A percentile compares a stretch with the other conserved stretches of the same genome.
These are phyloP conservation scores for Phytophthora sojae DNA, from an alignment of 352 stramenopile species.

Conservation along the genomic window DNA sequence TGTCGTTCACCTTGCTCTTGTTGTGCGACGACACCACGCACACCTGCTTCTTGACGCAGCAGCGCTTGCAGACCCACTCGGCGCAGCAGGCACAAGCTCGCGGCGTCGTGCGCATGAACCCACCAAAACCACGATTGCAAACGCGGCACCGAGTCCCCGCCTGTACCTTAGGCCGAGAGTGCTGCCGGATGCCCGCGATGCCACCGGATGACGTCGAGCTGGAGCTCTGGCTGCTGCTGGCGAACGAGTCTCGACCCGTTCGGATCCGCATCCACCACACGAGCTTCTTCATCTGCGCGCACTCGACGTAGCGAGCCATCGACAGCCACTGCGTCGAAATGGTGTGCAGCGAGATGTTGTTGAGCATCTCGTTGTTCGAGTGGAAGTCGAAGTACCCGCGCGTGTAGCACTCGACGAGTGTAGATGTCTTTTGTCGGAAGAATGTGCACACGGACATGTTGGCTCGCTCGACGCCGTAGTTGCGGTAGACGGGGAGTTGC, in stretches of 20 bases:
- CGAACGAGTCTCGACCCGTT: constrained; percentile 49
- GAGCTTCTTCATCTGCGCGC: constrained; percentile 60
- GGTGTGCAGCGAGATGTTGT: constrained; percentile 53
- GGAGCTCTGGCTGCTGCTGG: constrained; percentile 45
- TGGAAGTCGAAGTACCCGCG: constrained; percentile 62
- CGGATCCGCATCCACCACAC: constrained; percentile 48
- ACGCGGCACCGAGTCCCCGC: constrained; percentile 35
- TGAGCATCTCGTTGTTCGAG: constrained; percentile 48
- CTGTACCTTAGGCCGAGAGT: constrained; percentile 15
- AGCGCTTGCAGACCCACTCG: constrained; percentile 49
- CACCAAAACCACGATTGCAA: constrained; percentile 39
- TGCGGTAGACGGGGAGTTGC: constrained; percentile 44
- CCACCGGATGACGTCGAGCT: constrained; percentile 38
- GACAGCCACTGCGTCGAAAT: constrained; percentile 55
- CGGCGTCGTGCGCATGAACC: constrained; percentile 37
- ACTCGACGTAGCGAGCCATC: constrained; percentile 45
- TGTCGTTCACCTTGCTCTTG: constrained; percentile 48
- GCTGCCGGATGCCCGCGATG: constrained; percentile 17
- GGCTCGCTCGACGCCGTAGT: constrained; percentile 47
- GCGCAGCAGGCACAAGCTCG: constrained; percentile 40
- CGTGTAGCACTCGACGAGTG: constrained; percentile 48
- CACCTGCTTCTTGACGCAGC: constrained; percentile 48
- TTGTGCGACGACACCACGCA: constrained; percentile 48
- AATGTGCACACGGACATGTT: constrained; percentile 59
- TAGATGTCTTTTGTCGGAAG: constrained; percentile 47